phyloP scores from a whole-genome alignment of 1,139 yeast genomes.

The Pichia sp. region DNA sequence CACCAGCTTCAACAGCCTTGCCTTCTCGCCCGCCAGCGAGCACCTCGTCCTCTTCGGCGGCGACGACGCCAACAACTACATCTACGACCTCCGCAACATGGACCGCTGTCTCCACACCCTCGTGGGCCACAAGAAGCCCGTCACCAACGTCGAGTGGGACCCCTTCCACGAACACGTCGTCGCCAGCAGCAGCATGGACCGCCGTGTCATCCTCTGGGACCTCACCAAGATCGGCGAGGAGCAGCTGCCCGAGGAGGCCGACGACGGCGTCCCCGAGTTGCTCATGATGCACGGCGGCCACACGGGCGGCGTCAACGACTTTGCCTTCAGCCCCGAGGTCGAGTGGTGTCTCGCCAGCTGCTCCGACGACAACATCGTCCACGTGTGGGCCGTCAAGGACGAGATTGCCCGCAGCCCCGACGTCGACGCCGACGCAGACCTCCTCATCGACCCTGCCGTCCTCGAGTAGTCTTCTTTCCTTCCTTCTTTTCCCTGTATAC shows the following conservation, averaged over 20 bases:
- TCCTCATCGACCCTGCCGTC: conserved; percentile 20
- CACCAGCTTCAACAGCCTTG: conserved; percentile 54
- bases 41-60: conserved; percentile 66
- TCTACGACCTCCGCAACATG: conserved; percentile 56
- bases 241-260: conserved; percentile 72
- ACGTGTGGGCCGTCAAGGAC: conserved; percentile 63
- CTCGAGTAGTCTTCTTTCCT: conserved; percentile 1
- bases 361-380: conserved; percentile 75
- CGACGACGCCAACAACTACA: conserved; percentile 58
- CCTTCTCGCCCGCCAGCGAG: conserved; percentile 59
- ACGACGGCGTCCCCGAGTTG: conserved; percentile 77
- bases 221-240: conserved; percentile 69
- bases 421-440: conserved; percentile 29
- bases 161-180: conserved; percentile 66
- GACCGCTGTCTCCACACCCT: conserved; percentile 53
- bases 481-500: too few species aligned
- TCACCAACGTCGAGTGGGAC: conserved; percentile 67
- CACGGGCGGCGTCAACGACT: conserved; percentile 68
- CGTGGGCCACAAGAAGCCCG: conserved; percentile 72
- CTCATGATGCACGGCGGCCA: conserved; percentile 89
- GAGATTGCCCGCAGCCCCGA: conserved; percentile 40
- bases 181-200: conserved; percentile 70
- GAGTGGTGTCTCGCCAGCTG: conserved; percentile 73
- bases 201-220: conserved; percentile 74
- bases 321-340: conserved; percentile 62